A percentile compares a stretch with the other conserved stretches of the same genome.
Conservation (phyloP, 768 basidiomycete species). For the Royoungia palumana region DNA sequence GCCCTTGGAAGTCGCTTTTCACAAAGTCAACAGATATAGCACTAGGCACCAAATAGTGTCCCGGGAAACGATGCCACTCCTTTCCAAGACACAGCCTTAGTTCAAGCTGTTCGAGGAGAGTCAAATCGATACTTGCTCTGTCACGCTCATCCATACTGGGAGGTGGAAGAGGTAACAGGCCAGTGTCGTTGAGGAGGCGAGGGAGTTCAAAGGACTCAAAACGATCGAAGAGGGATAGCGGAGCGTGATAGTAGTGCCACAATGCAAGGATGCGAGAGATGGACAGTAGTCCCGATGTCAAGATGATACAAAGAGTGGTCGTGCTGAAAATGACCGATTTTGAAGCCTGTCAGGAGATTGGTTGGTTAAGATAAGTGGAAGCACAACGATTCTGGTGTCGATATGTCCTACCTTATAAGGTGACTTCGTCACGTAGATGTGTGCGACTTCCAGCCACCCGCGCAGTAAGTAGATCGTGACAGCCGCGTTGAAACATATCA, state of each 20-base stretch:
- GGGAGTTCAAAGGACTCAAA: conserved; percentile 82
- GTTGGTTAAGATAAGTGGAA: conserved; percentile 1
- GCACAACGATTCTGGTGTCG: not conserved
- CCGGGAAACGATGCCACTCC: conserved; percentile 96
- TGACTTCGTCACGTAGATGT: conserved; percentile 73
- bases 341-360: conserved; percentile 56
- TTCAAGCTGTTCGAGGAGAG: conserved; percentile 64
- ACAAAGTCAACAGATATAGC: conserved; percentile 83
- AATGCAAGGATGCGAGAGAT: conserved; percentile 77
- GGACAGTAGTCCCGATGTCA: conserved; percentile 67
- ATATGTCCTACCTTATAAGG: conserved; percentile 67
- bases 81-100: conserved; percentile 84
- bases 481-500: conserved; percentile 93
- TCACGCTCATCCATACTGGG: conserved; percentile 43
- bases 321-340: conserved; percentile 69
- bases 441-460: conserved; percentile 81
- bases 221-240: conserved; percentile 63
- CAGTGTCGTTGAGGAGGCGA: conserved; percentile 69
- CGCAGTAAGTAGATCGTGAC: conserved; percentile 81
- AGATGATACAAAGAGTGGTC: conserved; percentile 68
- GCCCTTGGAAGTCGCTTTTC: conserved; percentile 87
- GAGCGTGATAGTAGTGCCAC: conserved; percentile 88
- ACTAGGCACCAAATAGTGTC: conserved; percentile 83
- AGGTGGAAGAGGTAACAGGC: conserved; percentile 51
- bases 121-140: conserved; percentile 55